A percentile compares a stretch with the other conserved stretches of the same genome.
phyloP scores from a whole-genome alignment of 2,329 filamentous ascomycete species.

The Ophiosphaerella herpotricha region DNA sequence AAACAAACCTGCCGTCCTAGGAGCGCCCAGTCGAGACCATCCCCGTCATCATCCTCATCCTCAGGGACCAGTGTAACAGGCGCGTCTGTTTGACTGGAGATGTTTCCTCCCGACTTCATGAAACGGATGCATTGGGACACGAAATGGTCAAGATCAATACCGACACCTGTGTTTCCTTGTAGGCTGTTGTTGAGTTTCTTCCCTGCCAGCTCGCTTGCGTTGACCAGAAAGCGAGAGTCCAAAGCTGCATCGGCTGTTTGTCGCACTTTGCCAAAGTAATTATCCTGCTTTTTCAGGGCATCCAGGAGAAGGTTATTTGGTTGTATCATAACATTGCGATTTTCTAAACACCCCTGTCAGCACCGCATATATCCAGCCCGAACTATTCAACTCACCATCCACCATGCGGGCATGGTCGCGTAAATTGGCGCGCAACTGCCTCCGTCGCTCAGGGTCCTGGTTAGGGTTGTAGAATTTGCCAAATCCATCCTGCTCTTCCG shows the following conservation, averaged over 20 bases:
- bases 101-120: slow-evolving; percentile 70
- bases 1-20: slow-evolving; percentile 79
- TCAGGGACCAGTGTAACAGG: slow-evolving; percentile 54
- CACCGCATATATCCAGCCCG: neutral
- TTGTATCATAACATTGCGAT: slow-evolving; percentile 71
- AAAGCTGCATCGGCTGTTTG: slow-evolving; percentile 91
- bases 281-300: slow-evolving; percentile 69
- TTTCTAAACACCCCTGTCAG: slow-evolving; percentile 55
- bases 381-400: slow-evolving; percentile 49
- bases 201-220: slow-evolving; percentile 77
- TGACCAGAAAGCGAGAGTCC: slow-evolving; percentile 84
- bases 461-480: slow-evolving; percentile 73
- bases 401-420: slow-evolving; percentile 68
- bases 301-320: slow-evolving; percentile 68
- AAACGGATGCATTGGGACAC: slow-evolving; percentile 86
- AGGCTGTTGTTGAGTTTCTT: slow-evolving; percentile 77
- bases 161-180: slow-evolving; percentile 72
- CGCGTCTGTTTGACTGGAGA: slow-evolving; percentile 55
- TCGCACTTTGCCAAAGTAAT: slow-evolving; percentile 69
- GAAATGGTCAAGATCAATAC: slow-evolving; percentile 89
- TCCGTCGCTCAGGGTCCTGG: slow-evolving; percentile 74
- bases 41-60: slow-evolving; percentile 66
- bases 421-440: slow-evolving; percentile 70
- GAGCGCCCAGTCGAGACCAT: slow-evolving; percentile 81
- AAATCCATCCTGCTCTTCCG: slow-evolving; percentile 16